phyloP scores from a whole-genome alignment of 2,329 filamentous ascomycete genomes.

The Onygena corvina region DNA sequence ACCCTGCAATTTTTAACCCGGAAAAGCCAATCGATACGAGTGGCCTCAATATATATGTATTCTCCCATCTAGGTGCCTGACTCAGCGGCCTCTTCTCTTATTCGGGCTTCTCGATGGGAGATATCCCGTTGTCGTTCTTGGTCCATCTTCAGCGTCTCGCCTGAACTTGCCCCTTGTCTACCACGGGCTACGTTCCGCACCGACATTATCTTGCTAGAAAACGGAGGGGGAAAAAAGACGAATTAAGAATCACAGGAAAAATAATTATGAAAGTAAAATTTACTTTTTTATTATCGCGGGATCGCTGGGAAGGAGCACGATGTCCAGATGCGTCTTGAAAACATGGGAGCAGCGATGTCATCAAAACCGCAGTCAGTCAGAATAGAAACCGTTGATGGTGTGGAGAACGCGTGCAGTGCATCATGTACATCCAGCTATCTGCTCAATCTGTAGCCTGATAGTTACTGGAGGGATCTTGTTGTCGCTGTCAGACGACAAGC shows the following conservation, averaged over 20 bases:
- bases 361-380: neutral
- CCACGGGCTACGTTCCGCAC: no score
- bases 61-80: neutral
- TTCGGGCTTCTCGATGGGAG: neutral
- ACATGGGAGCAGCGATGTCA: no score
- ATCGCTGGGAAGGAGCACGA: neutral
- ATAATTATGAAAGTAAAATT: no score
- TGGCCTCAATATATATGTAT: neutral
- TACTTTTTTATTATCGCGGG: neutral
- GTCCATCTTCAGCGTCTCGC: neutral
- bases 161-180: neutral
- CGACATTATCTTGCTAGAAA: no score
- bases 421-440: neutral
- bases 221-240: no score
- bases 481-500: no score
- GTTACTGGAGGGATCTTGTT: no score
- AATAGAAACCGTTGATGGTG: neutral
- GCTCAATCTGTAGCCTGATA: neutral
- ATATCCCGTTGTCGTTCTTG: neutral
- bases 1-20: neutral
- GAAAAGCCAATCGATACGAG: slow-evolving; percentile 4
- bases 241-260: no score
- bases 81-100: neutral
- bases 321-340: no score
- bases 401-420: neutral